Conservation (phyloP, 768 basidiomycete genomes). For the Serendipita indica region DNA sequence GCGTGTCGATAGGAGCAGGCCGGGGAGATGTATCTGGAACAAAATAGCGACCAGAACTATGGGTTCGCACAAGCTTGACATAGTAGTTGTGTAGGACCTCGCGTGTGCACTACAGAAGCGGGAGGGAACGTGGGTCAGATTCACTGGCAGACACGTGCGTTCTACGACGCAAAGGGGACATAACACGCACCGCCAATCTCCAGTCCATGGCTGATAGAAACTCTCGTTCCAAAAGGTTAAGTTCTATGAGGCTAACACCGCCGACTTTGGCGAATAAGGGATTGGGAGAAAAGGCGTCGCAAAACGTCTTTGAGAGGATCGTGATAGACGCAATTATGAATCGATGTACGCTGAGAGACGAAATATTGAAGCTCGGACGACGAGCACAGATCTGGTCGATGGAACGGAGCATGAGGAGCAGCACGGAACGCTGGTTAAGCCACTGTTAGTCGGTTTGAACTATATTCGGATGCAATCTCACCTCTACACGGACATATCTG, state of each 20-base stretch:
- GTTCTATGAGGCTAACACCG: slow-evolving; percentile 78
- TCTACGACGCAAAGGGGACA: slow-evolving; percentile 20
- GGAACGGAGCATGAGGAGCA: slow-evolving; percentile 73
- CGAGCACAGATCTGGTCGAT: slow-evolving; percentile 88
- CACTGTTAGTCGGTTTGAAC: too few species aligned
- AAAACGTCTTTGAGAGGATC: slow-evolving; percentile 86
- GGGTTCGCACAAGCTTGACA: slow-evolving; percentile 78
- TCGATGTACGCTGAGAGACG: slow-evolving; percentile 92
- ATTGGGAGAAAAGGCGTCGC: slow-evolving; percentile 92
- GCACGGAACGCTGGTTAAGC: slow-evolving; percentile 64
- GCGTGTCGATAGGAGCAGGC: neutral
- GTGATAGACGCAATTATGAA: slow-evolving; percentile 91
- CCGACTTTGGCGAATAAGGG: slow-evolving; percentile 91
- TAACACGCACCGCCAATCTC: slow-evolving; percentile 75
- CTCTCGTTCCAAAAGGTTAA: slow-evolving; percentile 90
- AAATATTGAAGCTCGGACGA: slow-evolving; percentile 77
- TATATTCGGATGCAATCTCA: slow-evolving; percentile 24
- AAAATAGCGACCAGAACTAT: slow-evolving; percentile 27
- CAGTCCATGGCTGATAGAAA: slow-evolving; percentile 87
- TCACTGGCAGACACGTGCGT: neutral
- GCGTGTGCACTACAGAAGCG: slow-evolving; percentile 55
- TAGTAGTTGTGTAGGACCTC: slow-evolving; percentile 90
- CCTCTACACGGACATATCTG: slow-evolving; percentile 91
- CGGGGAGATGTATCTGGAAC: slow-evolving; percentile 1
- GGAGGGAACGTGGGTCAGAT: slow-evolving; percentile 12